Conservation (phyloP, 306 rosid genomes). For the Sesbania bispinosa region DNA sequence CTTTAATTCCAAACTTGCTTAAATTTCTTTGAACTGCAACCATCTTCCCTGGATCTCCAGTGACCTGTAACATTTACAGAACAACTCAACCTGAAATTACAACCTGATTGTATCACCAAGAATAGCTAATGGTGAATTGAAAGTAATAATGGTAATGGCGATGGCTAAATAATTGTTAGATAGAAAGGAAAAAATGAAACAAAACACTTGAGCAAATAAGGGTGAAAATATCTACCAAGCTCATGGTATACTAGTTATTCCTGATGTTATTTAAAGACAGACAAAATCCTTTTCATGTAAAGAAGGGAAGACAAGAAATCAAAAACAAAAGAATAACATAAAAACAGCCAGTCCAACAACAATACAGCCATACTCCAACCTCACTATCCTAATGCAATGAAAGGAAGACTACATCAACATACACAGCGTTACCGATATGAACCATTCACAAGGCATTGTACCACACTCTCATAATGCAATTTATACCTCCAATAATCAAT, state of each 20-base stretch:
- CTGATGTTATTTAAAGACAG: neutral
- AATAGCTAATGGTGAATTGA: constrained; percentile 9
- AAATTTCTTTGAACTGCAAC: constrained; percentile 71
- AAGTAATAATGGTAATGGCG: neutral
- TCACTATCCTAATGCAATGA: neutral
- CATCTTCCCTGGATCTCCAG: constrained; percentile 90
- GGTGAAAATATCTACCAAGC: constrained; percentile 8
- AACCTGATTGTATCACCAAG: neutral
- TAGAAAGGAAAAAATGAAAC: constrained; percentile 13
- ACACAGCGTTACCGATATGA: neutral
- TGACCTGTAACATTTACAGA: constrained; percentile 49
- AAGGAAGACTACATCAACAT: neutral
- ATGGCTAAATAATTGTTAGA: neutral
- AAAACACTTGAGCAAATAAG: neutral
- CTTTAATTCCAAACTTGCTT: constrained; percentile 76
- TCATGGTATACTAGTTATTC: constrained; percentile 16
- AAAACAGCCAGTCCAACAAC: neutral
- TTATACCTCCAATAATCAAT: neutral
- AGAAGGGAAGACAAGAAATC: constrained; percentile 17
- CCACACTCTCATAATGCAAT: neutral
- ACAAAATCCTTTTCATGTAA: neutral
- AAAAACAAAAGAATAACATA: constrained; percentile 16
- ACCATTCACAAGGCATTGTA: neutral
- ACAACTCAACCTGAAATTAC: neutral
- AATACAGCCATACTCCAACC: constrained; percentile 4